Percentiles rank a stretch among this genome's conserved stretches.
These are phyloP conservation scores for Helenozyma baotianmanensis DNA, from an alignment of 805 yeast genomes.

Conservation along the genomic window DNA sequence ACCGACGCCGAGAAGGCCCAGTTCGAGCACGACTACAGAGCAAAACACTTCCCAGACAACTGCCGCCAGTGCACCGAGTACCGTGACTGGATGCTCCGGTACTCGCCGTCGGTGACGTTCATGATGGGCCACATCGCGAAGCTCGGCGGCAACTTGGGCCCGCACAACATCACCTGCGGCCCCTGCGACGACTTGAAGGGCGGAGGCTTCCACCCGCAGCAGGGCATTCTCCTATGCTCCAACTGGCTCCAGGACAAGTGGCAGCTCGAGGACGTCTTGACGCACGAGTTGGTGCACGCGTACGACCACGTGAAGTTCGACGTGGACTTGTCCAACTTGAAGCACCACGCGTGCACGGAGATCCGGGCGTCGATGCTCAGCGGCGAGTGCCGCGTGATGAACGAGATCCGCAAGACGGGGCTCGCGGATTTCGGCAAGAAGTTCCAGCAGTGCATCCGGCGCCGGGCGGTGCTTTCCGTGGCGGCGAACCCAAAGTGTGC, in stretches of 20 bases:
- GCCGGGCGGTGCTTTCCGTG: conserved; percentile 85
- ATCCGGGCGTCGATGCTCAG: conserved; percentile 88
- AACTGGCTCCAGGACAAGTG: conserved; percentile 69
- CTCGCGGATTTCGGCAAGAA: conserved; percentile 61
- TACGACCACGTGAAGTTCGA: conserved; percentile 86
- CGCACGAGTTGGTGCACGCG: conserved; percentile 92
- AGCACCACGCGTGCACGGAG: conserved; percentile 96
- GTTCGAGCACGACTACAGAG: conserved; percentile 56
- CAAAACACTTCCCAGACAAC: conserved; percentile 39
- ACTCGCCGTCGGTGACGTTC: conserved; percentile 81
- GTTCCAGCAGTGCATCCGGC: conserved; percentile 84
- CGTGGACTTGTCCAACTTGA: conserved; percentile 77
- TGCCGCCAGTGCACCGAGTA: conserved; percentile 71
- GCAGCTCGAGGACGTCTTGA: conserved; percentile 84
- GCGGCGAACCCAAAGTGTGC: conserved; percentile 81
- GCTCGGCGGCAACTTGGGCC: conserved; percentile 47
- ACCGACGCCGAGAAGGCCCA: conserved; percentile 45
- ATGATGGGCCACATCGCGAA: conserved; percentile 80
- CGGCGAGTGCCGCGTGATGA: conserved; percentile 91
- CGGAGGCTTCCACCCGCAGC: conserved; percentile 91
- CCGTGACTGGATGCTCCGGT: conserved; percentile 73
- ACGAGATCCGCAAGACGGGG: conserved; percentile 64
- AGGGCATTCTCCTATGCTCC: conserved; percentile 83
- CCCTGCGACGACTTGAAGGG: conserved; percentile 75
- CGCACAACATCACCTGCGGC: conserved; percentile 65